These are phyloP conservation scores for Podospora sp. DNA, from an alignment of 495 filamentous ascomycete species.

Conservation along the genomic window DNA sequence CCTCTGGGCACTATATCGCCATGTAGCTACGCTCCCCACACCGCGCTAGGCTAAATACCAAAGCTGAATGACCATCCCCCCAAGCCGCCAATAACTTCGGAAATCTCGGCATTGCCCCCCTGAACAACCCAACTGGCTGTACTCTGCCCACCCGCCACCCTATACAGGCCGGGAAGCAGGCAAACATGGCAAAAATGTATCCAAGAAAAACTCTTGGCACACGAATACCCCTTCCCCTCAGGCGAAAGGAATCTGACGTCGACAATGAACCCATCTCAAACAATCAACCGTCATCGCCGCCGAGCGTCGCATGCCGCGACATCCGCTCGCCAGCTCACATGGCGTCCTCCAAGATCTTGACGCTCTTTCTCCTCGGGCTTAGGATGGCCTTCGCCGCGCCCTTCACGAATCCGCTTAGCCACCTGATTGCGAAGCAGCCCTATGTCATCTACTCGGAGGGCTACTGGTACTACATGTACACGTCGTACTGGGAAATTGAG, in stretches of 20 bases:
- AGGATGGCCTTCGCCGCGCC: background rate
- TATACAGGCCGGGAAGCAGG: background rate
- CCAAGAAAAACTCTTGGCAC: background rate
- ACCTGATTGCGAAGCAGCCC: background rate
- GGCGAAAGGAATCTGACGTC: background rate
- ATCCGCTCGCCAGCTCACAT: background rate
- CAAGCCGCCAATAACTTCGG: background rate
- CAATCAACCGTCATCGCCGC: background rate
- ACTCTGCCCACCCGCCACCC: background rate
- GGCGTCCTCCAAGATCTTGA: background rate
- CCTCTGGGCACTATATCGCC: background rate
- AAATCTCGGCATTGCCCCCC: background rate
- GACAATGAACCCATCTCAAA: background rate
- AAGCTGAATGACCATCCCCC: background rate
- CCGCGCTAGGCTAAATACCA: background rate
- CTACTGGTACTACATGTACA: constrained; percentile 3
- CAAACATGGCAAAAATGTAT: background rate
- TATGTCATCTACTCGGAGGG: background rate
- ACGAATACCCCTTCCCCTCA: background rate
- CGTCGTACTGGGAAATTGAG: background rate
- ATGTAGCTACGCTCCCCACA: background rate
- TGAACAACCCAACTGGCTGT: background rate
- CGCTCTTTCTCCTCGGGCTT: background rate
- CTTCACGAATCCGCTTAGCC: background rate
- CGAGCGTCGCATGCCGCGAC: background rate